Percentiles rank a stretch among this genome's conserved stretches.
Conservation (phyloP, 2,329 filamentous ascomycete genomes). For the Fusarium abutilonis region DNA sequence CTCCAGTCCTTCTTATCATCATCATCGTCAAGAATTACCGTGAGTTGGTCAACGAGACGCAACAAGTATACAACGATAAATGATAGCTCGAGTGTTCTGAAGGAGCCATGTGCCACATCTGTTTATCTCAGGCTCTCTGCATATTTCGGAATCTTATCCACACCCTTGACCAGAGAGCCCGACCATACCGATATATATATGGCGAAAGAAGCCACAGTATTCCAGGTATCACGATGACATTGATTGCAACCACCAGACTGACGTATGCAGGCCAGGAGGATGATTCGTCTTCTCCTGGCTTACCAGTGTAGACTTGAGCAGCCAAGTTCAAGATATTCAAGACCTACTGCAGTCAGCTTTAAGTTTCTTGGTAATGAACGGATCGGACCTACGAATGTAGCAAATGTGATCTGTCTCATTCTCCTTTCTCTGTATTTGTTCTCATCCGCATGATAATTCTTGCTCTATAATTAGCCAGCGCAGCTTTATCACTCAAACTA, state of each 20-base stretch:
- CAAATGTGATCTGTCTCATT: not conserved
- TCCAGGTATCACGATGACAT: no score
- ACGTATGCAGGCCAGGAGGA: not conserved
- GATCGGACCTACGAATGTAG: not conserved
- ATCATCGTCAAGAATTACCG: conserved; percentile 61
- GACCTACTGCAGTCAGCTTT: not conserved
- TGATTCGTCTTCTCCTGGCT: not conserved
- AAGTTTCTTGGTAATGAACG: rapidly evolving
- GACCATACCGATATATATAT: not conserved
- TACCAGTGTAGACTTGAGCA: conserved; percentile 10
- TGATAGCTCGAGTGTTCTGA: conserved; percentile 73
- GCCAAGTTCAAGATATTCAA: not conserved
- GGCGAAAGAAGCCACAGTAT: not conserved
- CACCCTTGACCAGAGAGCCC: no score
- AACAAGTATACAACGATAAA: conserved; percentile 71
- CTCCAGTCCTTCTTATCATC: conserved; percentile 53
- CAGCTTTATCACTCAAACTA: no score
- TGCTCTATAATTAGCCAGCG: not conserved
- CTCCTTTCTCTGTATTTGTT: not conserved
- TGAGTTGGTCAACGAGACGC: conserved; percentile 31
- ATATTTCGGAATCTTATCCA: not conserved
- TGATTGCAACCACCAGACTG: not conserved
- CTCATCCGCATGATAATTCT: not conserved
- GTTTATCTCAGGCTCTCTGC: no score
- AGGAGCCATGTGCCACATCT: no score